Percentiles rank a stretch among this genome's conserved stretches.
Evolutionary conservation across 2,329 filamentous ascomycete genomes (phyloP).

Genomic region (Aspergillus intermedius): DNA sequence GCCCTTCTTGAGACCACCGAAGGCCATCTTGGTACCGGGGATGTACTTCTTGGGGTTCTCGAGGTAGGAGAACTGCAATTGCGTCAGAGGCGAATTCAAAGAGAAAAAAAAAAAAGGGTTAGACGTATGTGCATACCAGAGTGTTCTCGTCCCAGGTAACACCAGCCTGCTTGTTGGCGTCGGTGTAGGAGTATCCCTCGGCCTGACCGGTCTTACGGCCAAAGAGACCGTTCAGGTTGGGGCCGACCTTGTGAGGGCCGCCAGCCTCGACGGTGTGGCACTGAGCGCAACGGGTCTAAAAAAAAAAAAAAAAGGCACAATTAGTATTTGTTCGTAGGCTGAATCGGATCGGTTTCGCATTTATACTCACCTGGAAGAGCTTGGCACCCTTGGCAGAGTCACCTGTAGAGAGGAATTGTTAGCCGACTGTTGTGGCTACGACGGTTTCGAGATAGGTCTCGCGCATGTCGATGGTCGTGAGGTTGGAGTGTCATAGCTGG

Average conservation of each 20-base stretch:
- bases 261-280: slow-evolving; percentile 92
- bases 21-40: slow-evolving; percentile 99
- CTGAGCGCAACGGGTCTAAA: slow-evolving; percentile 82
- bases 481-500: slow-evolving; percentile 20
- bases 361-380: slow-evolving; percentile 73
- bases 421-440: slow-evolving; percentile 14
- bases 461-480: slow-evolving; percentile 17
- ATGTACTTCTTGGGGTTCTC: slow-evolving; percentile 99
- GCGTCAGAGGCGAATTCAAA: slow-evolving; percentile 8
- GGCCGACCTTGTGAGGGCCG: slow-evolving; percentile 97
- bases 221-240: slow-evolving; percentile 94
- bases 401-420: slow-evolving; percentile 50
- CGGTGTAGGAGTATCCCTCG: slow-evolving; percentile 93
- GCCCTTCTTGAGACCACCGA: slow-evolving; percentile 98
- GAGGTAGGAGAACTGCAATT: slow-evolving; percentile 79
- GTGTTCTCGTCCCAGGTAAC: slow-evolving; percentile 80
- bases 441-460: slow-evolving; percentile 15
- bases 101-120: not conserved
- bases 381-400: slow-evolving; percentile 93
- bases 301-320: not conserved
- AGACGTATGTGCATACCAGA: slow-evolving; percentile 55
- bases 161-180: slow-evolving; percentile 98
- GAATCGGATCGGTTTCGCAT: no score
- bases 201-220: slow-evolving; percentile 90
- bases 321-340: slow-evolving; percentile 5